Conservation (phyloP, 192 early-diverging fungal species). For the Phlyctochytrium bullatum region DNA sequence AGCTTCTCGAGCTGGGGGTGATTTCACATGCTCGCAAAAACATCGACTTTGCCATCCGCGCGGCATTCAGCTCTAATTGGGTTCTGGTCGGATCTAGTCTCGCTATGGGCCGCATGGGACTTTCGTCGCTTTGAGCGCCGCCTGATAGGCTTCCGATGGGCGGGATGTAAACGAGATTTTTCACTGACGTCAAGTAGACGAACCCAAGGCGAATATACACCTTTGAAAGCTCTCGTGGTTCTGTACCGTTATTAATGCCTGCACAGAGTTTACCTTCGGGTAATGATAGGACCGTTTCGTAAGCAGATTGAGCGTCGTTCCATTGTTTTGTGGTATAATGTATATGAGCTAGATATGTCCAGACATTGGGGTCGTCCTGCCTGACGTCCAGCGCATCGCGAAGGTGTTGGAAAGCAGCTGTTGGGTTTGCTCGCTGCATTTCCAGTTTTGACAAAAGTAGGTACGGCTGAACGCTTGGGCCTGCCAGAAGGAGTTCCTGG, state of each 20-base stretch:
- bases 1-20: slow-evolving; percentile 35
- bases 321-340: slow-evolving; percentile 49
- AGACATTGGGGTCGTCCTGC: slow-evolving; percentile 53
- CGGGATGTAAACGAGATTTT: slow-evolving; percentile 7
- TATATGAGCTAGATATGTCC: slow-evolving; percentile 52
- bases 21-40: slow-evolving; percentile 47
- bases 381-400: slow-evolving; percentile 47
- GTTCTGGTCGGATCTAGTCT: too few relatives aligned
- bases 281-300: slow-evolving; percentile 55
- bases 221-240: slow-evolving; percentile 39
- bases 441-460: slow-evolving; percentile 50
- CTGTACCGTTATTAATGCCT: slow-evolving; percentile 16
- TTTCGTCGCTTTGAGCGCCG: slow-evolving; percentile 1
- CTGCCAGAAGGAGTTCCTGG: slow-evolving; percentile 44
- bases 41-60: slow-evolving; percentile 50
- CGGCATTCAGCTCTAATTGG: slow-evolving; percentile 26
- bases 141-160: too few relatives aligned
- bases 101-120: too few relatives aligned
- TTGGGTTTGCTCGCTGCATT: slow-evolving; percentile 40
- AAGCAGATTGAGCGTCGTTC: slow-evolving; percentile 42
- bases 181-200: slow-evolving; percentile 39
- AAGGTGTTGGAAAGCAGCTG: slow-evolving; percentile 38
- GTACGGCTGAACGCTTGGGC: slow-evolving; percentile 39
- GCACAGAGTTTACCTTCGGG: slow-evolving; percentile 28
- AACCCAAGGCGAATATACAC: slow-evolving; percentile 52